Evolutionary conservation across 306 rosid genomes (phyloP).

Genomic region (Gastrolobium bilobum): DNA sequence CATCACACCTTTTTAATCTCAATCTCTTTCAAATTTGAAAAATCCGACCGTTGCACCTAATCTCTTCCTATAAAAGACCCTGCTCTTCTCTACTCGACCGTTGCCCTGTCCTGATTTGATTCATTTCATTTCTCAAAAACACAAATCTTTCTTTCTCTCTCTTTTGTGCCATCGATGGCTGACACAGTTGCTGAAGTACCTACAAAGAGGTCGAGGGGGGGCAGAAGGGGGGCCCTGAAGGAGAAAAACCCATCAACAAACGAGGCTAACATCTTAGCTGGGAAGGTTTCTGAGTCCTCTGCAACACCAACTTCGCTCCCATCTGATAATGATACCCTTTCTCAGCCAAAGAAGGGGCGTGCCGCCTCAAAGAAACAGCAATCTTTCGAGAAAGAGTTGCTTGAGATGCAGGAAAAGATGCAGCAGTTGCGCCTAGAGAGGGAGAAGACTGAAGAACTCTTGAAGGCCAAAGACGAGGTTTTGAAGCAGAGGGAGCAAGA

Average conservation of each 20-base stretch:
- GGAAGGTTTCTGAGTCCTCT: conserved; percentile 45
- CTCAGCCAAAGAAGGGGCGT: conserved; percentile 63
- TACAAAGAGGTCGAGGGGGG: conserved; percentile 64
- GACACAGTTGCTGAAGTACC: conserved; percentile 52
- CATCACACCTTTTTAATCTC: not conserved
- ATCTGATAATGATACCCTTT: conserved; percentile 63
- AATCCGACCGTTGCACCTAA: conserved; percentile 61
- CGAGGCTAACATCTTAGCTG: conserved; percentile 51
- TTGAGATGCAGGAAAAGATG: conserved; percentile 82
- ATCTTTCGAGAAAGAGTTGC: conserved; percentile 75
- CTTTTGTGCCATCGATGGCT: conserved; percentile 61
- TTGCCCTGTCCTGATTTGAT: not conserved
- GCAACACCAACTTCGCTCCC: conserved; percentile 11
- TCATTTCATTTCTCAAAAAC: conserved; percentile 1
- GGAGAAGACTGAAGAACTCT: conserved; percentile 82
- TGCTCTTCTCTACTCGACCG: not conserved
- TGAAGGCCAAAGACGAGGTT: conserved; percentile 80
- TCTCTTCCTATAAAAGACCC: conserved; percentile 43
- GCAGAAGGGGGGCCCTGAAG: conserved; percentile 72
- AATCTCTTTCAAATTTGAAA: conserved; percentile 64
- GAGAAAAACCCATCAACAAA: conserved; percentile 63
- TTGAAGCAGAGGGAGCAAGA: conserved; percentile 81
- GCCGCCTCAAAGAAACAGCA: conserved; percentile 67
- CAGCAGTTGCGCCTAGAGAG: conserved; percentile 73
- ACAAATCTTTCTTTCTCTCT: not conserved